A percentile compares a stretch with the other conserved stretches of the same genome.
phyloP scores from a whole-genome alignment of 805 yeast species.

The Sugiyamaella marilandica region DNA sequence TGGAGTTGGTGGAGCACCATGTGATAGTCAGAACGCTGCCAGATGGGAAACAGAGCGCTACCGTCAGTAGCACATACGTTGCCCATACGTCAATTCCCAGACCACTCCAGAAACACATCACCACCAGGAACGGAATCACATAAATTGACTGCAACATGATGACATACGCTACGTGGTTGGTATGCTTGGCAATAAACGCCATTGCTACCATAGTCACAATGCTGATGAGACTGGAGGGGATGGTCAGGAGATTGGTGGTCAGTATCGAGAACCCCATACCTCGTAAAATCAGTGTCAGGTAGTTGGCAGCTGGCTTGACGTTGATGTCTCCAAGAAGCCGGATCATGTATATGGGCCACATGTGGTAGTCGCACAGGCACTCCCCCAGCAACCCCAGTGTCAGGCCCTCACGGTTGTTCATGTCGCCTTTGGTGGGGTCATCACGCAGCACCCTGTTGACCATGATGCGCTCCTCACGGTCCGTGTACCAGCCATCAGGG shows the following conservation, averaged over 20 bases:
- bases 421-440: constrained; percentile 60
- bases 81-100: constrained; percentile 38
- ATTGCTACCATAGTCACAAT: constrained; percentile 25
- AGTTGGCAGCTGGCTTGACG: constrained; percentile 34
- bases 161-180: constrained; percentile 29
- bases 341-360: constrained; percentile 50
- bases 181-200: constrained; percentile 24
- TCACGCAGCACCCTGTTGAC: constrained; percentile 57
- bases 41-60: constrained; percentile 25
- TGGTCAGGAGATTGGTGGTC: constrained; percentile 46
- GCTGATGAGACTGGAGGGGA: constrained; percentile 25
- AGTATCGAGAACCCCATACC: constrained; percentile 49
- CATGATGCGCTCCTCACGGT: constrained; percentile 51
- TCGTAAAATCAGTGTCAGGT: constrained; percentile 47
- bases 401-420: constrained; percentile 57
- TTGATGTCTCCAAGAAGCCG: constrained; percentile 43
- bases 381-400: constrained; percentile 36
- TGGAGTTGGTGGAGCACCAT: constrained; percentile 59
- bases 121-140: constrained; percentile 33
- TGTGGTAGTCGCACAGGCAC: constrained; percentile 44
- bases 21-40: constrained; percentile 51
- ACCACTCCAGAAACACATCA: constrained; percentile 39
- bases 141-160: constrained; percentile 32
- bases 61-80: constrained; percentile 38
- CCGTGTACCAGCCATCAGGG: constrained; percentile 51